A percentile compares a stretch with the other conserved stretches of the same genome.
phyloP scores from a whole-genome alignment of 495 filamentous ascomycete species.

The Aspergillus baeticus region DNA sequence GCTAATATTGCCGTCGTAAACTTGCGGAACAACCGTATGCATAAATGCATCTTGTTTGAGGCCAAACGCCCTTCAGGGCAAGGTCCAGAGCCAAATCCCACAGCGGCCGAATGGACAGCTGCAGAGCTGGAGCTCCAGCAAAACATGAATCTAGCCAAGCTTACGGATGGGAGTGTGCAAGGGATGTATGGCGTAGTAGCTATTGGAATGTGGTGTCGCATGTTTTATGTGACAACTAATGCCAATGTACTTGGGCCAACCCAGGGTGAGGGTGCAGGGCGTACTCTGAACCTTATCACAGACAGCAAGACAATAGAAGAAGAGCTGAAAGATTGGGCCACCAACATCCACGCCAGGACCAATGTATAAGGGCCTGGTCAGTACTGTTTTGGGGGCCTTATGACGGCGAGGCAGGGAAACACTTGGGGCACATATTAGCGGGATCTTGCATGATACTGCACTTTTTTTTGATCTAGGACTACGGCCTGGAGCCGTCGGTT shows the following conservation, averaged over 20 bases:
- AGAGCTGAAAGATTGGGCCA: background rate
- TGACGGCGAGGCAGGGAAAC: background rate
- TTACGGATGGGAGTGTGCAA: background rate
- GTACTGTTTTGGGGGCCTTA: background rate
- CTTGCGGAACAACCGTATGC: background rate
- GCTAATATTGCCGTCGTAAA: constrained; percentile 5
- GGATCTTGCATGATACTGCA: background rate
- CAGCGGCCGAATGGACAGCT: background rate
- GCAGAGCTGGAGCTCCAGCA: background rate
- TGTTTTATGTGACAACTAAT: background rate
- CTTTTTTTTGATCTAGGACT: background rate
- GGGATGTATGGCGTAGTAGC: background rate
- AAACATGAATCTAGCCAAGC: background rate
- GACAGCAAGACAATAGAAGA: background rate
- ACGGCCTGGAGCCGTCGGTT: background rate
- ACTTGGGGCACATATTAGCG: constrained; percentile 1
- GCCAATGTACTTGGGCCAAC: background rate
- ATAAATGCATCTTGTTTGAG: constrained; percentile 2
- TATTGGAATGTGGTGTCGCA: background rate
- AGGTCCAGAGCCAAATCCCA: background rate
- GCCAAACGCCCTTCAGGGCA: background rate
- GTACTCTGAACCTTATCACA: no score
- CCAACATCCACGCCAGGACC: background rate
- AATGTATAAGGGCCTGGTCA: background rate
- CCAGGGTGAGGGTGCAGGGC: no score